A percentile compares a stretch with the other conserved stretches of the same genome.
Evolutionary conservation across 352 stramenopile genomes (phyloP).

Genomic region (Pythium utonaiense): DNA sequence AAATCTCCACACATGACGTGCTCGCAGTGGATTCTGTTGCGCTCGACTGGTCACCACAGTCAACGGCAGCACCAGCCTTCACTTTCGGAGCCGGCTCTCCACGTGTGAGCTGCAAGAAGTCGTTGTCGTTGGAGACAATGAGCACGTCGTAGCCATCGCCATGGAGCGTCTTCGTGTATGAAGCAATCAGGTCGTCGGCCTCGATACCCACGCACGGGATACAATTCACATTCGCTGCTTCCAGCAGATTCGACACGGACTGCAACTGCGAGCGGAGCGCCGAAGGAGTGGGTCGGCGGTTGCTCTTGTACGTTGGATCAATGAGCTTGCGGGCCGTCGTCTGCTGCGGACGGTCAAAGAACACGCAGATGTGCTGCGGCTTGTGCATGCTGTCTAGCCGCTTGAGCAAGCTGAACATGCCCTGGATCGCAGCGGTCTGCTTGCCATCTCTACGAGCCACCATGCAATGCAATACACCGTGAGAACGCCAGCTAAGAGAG

Average conservation of each 20-base stretch:
- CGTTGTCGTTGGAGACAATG: slow-evolving; percentile 36
- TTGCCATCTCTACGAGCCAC: slow-evolving; percentile 9
- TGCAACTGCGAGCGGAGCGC: slow-evolving; percentile 25
- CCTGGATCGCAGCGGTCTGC: slow-evolving; percentile 22
- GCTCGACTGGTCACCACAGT: neutral
- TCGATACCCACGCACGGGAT: slow-evolving; percentile 28
- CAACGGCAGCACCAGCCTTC: neutral
- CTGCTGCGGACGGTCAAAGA: slow-evolving; percentile 28
- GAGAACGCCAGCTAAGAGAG: neutral
- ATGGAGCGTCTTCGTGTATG: slow-evolving; percentile 23
- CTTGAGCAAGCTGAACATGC: slow-evolving; percentile 19
- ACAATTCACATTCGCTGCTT: slow-evolving; percentile 21
- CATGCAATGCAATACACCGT: neutral
- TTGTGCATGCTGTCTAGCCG: slow-evolving; percentile 17
- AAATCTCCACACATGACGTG: slow-evolving; percentile 51
- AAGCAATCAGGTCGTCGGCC: slow-evolving; percentile 36
- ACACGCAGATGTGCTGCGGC: slow-evolving; percentile 27
- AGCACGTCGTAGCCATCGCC: slow-evolving; percentile 25
- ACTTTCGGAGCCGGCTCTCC: slow-evolving; percentile 3
- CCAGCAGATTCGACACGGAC: slow-evolving; percentile 18
- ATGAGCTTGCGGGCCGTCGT: slow-evolving; percentile 28
- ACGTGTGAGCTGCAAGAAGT: slow-evolving; percentile 32
- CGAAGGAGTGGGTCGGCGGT: slow-evolving; percentile 18
- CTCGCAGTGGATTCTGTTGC: neutral
- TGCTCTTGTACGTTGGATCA: slow-evolving; percentile 29